Evolutionary conservation across 2,329 filamentous ascomycete genomes (phyloP), one percentile per base, ranked within the genome.

Genomic region (Aureobasidium sp.): DNA sequence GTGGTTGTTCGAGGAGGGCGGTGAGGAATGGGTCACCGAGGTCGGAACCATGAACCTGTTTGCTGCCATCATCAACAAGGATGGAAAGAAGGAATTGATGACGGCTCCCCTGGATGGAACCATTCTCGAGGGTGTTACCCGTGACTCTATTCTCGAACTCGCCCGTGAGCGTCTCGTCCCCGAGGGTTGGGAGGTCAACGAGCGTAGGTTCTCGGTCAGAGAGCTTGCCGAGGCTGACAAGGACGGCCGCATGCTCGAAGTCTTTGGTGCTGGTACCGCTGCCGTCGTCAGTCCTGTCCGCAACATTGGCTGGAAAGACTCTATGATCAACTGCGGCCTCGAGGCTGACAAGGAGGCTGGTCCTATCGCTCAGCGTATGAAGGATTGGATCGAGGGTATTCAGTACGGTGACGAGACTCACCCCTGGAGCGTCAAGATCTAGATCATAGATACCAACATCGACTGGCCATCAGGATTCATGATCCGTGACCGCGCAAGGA

Each of bases 41-140:
- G 94, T 97, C 62, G 94, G 94, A 71, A 97, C 94, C 63, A 99
- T 99, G 94, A 99, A 99, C 78, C 86, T 99, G 74, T 99, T 97
- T 71, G 87, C 88, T 36, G 92, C 89, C 45, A 78, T 97, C 69
- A 86, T 86, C 78, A 86, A 95, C 80, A 82, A 89, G 75, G 94
- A 91, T 14, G 94, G 93, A 8, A 84, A 92, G 78, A 93, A 92
- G 72, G 92, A 97, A 80, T 84, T 99, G 59, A 75, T 97, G 70
- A 99, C 94, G n/a, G 91, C 93, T 41, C 94, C 94, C 27, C 83
- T 99, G 15, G 94, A 99, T 74, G 94, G 94, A 56, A 99, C 93
- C 34, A 99, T 99, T 67, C 83, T 99, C 49, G 91, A 95, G 77
- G 94, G 94, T 70, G 91, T 99, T 7, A 97, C 92, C 12, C 83